Base-by-base conservation (phyloP, 192 early-diverging fungal species). In the Rhizoclosmatium sp. region DNA sequence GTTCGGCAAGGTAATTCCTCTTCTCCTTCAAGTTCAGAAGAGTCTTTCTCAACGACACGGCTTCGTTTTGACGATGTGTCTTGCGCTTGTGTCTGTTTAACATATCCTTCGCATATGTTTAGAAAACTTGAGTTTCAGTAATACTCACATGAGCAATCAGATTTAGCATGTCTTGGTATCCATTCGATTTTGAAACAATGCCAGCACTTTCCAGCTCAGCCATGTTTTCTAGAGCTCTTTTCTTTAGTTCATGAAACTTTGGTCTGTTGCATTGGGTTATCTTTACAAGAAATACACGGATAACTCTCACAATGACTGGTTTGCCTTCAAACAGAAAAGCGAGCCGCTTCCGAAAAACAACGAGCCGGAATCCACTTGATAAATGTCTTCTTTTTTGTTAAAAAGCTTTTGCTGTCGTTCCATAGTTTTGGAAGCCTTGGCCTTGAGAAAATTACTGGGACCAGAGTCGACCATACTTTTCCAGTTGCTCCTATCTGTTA, bases 101-200 rank as follows among this genome's bases (percentile, higher is more conserved):
- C 84, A 99, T 95, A 74, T 98, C 97, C 82, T 88, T 58, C n/a
- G n/a, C n/a, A n/a, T n/a, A n/a, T 3, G 23, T 47, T 83, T 31
- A 2, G 56, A 73, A 0, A 2, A 47, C 9, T 56, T 46, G 47
- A 69, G n/a, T n/a, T n/a, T n/a, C n/a, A n/a, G n/a, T n/a, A n/a
- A n/a, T n/a, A 59, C 56, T 2, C 19, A 85, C 84, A 45, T 92
- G 85, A 0, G 94, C 98, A 81, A 99, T 97, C 44, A 92, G 87
- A 71, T 96, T 97, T 46, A 99, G 86, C 89, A 98, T 93, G 59
- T 92, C 93, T 84, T 98, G 97, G 86, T 98, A 99, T 42, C 92
- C 88, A 80, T 97, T 93, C 62, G 81, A 80, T 41, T 91, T 86
- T 0, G 85, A 85, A 23, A 97, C 91, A 73, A 90, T 85, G 23